Evolutionary conservation across 1,284 basidiomycete genomes (phyloP).

Genomic region (Trichosporon asahii): DNA sequence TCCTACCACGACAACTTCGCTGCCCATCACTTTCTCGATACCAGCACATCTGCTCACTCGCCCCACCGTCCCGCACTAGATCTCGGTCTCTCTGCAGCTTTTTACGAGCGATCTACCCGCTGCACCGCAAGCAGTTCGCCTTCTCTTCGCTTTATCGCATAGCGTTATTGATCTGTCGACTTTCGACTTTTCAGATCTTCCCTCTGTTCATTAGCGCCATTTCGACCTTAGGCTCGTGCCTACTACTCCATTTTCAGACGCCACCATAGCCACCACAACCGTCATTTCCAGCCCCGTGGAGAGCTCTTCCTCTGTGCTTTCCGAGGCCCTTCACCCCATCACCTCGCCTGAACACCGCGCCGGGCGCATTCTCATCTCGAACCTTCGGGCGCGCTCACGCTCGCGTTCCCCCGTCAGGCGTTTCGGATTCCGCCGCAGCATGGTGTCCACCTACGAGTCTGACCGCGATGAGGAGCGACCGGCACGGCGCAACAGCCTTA

Average conservation of each 20-base stretch:
- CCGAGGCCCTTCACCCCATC: neutral
- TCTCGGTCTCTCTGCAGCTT: neutral
- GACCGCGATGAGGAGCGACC: constrained; percentile 2
- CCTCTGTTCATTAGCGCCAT: constrained; percentile 1
- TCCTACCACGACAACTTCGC: neutral
- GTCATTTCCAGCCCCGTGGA: neutral
- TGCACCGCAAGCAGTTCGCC: neutral
- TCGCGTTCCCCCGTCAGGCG: constrained; percentile 3
- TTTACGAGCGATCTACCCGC: neutral
- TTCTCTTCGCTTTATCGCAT: neutral
- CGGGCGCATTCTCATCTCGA: neutral
- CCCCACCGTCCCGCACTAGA: neutral
- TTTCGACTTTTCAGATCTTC: neutral
- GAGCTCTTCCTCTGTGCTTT: neutral
- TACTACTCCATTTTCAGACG: neutral
- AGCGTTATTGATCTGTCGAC: neutral
- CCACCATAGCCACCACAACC: neutral
- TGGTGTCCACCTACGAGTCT: neutral
- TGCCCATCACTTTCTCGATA: neutral
- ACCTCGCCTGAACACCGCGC: neutral
- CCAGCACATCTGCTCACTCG: neutral
- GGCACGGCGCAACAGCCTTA: neutral
- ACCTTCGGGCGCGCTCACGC: constrained; percentile 1
- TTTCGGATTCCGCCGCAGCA: neutral
- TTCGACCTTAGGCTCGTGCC: neutral